These are phyloP conservation scores for Diplogelasinospora grovesii DNA, from an alignment of 495 filamentous ascomycete species.

Conservation along the genomic window DNA sequence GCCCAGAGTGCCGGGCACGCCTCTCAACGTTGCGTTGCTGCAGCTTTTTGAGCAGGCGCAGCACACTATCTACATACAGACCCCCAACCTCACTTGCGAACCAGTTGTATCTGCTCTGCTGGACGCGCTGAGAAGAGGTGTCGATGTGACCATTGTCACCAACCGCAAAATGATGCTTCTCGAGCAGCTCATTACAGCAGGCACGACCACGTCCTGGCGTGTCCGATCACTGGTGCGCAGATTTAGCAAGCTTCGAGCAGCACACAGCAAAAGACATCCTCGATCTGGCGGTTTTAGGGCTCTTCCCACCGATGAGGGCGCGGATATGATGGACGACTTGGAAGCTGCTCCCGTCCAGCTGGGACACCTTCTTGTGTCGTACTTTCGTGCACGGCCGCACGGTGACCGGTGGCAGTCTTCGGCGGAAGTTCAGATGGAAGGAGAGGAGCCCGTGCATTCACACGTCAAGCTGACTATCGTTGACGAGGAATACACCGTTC, in stretches of 20 bases:
- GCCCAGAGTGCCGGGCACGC: conserved; percentile 51
- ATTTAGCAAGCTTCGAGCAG: conserved; percentile 31
- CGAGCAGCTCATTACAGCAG: conserved; percentile 66
- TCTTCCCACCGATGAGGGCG: not conserved
- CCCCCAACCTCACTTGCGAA: conserved; percentile 61
- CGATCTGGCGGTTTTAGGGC: not conserved
- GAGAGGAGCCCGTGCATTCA: conserved; percentile 54
- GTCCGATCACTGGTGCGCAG: conserved; percentile 45
- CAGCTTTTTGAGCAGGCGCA: conserved; percentile 45
- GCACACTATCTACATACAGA: conserved; percentile 55
- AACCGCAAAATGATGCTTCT: conserved; percentile 61
- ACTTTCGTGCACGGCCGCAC: conserved; percentile 31
- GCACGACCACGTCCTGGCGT: conserved; percentile 55
- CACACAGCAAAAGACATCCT: too few species aligned
- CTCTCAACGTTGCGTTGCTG: conserved; percentile 58
- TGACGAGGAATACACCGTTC: conserved; percentile 51
- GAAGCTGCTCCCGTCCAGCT: conserved; percentile 27
- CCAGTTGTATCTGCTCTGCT: conserved; percentile 51
- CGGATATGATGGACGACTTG: too few species aligned
- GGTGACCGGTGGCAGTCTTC: conserved; percentile 3
- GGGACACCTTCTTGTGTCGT: conserved; percentile 42
- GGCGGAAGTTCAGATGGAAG: not conserved
- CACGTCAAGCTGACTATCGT: conserved; percentile 65
- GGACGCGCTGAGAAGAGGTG: conserved; percentile 48
- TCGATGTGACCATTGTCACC: conserved; percentile 57